Evolutionary conservation across 495 filamentous ascomycete species (phyloP), one percentile per base, ranked within the genome.

Genomic region (Xylaria acuta): DNA sequence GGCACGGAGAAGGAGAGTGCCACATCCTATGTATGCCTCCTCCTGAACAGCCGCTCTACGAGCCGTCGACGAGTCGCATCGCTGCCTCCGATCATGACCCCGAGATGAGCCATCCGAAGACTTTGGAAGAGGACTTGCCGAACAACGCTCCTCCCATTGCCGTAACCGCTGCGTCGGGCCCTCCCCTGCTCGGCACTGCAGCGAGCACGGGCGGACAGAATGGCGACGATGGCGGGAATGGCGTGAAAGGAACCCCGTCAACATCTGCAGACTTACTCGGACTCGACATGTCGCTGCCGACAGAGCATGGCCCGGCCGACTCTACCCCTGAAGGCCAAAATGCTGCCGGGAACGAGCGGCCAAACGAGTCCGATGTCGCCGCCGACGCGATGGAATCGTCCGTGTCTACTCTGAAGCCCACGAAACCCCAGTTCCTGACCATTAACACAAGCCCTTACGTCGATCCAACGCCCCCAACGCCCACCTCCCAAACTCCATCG

Each of bases 401-500:
- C 8, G 82, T 86, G 43, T 83, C 85, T 20, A 88, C 86, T 25
- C 69, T 88, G 69, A 86, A 83, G 54, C 84, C 84, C 30, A 72
- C 80, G n/a, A 84, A 80, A 22, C 80, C 80, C 32, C 81, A 84
- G 56, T 83, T 79, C 63, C 76, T 86, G 30, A 82, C 79, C 6
- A 79, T 83, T 36, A 84, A 83, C 43, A 76, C 81, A 4, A 69
- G 60, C 40, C 73, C 83, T 6, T 93, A 94, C 75, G 80, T 92
- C 54, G 91, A 91, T 72, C 87, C 90, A 34, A 90, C 88, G 5
- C 85, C 90, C 4, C 87, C 87, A 7, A 91, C 90, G 14, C 90
- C 92, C 7, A 77, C 77, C 16, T 86, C 85, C 16, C 83, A 82
- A 34, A 84, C 83, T 1, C 82, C 76, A 12, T 87, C 90, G 16